Evolutionary conservation across 768 basidiomycete species (phyloP), one percentile per base, ranked within the genome.

Genomic region (Atractiella rhizophila): DNA sequence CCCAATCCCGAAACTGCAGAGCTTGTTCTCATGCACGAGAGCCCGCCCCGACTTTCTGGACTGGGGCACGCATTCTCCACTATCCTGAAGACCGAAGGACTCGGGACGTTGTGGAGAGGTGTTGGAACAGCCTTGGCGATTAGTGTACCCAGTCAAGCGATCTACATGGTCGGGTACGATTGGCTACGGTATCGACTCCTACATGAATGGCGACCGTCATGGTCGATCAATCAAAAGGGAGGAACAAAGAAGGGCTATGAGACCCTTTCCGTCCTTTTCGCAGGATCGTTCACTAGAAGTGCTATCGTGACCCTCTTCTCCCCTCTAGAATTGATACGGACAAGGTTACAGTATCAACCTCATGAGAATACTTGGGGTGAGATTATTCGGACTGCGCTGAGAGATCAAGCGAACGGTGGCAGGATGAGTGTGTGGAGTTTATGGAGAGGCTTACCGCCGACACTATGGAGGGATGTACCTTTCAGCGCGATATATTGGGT

Each of bases 401-500:
- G 64, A 20, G 54, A 62, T 26, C 64, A 76, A 32, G 88, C 86
- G 5, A n/a, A n/a, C n/a, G n/a, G n/a, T n/a, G n/a, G n/a, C n/a
- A n/a, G n/a, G n/a, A n/a, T n/a, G n/a, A n/a, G n/a, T n/a, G 50
- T 73, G 5, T 57, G 62, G 9, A 74, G 69, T 36, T 66, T 96
- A 21, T 98, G 83, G 82, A 67, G 81, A 39, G 91, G 91, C 0
- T 65, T 98, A 7, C 77, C 77, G 1, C 70, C 86, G 2, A 88
- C 83, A 4, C 64, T 98, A 8, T 94, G 85, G 85, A 69, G 91
- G 37, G 91, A 98, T 51, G 86, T 96, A 5, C 88, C 91, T 0
- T 98, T 98, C 57, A 83, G 80, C 29, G 91, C 86, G 10, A 63
- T 88, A 25, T 98, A 98, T 54, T 98, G 91, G 91, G 80, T 81